A percentile compares a stretch with the other conserved stretches of the same genome.
phyloP scores from a whole-genome alignment of 2,329 filamentous ascomycete genomes.

The Camptophora hylomeconis region DNA sequence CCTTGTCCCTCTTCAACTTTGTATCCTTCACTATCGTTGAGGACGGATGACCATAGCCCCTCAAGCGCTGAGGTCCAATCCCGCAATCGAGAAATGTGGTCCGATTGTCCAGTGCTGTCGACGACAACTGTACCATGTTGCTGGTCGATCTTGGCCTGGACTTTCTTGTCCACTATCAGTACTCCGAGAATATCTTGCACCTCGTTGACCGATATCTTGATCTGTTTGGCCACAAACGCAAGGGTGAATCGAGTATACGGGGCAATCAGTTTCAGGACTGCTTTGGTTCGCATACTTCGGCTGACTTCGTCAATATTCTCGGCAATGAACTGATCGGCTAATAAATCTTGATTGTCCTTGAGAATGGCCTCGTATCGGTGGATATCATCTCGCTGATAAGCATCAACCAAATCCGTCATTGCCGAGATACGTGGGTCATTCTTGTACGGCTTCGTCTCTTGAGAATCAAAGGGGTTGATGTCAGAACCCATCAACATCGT shows the following conservation, averaged over 20 bases:
- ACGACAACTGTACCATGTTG: conserved; percentile 73
- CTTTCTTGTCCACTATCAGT: conserved; percentile 78
- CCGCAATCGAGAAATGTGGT: conserved; percentile 59
- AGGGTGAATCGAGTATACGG: conserved; percentile 90
- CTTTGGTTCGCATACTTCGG: conserved; percentile 94
- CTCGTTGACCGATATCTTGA: conserved; percentile 73
- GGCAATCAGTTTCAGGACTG: conserved; percentile 80
- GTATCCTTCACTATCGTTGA: conserved; percentile 64
- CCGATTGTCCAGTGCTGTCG: conserved; percentile 45
- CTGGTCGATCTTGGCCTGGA: conserved; percentile 82
- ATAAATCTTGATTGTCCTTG: conserved; percentile 73
- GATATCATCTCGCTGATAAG: conserved; percentile 91
- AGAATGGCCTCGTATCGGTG: conserved; percentile 81
- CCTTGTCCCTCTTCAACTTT: conserved; percentile 29
- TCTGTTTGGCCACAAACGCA: conserved; percentile 71
- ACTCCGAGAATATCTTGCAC: conserved; percentile 94
- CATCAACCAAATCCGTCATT: conserved; percentile 94
- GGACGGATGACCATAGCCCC: conserved; percentile 55
- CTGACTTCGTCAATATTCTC: conserved; percentile 99
- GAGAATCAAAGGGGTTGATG: conserved; percentile 97
- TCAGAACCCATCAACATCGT: conserved; percentile 98
- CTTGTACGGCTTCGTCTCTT: conserved; percentile 97
- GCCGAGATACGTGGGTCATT: conserved; percentile 87
- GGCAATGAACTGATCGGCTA: conserved; percentile 88
- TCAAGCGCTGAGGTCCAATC: conserved; percentile 60